phyloP scores from a whole-genome alignment of 768 basidiomycete genomes.

The Auriscalpium orientale region DNA sequence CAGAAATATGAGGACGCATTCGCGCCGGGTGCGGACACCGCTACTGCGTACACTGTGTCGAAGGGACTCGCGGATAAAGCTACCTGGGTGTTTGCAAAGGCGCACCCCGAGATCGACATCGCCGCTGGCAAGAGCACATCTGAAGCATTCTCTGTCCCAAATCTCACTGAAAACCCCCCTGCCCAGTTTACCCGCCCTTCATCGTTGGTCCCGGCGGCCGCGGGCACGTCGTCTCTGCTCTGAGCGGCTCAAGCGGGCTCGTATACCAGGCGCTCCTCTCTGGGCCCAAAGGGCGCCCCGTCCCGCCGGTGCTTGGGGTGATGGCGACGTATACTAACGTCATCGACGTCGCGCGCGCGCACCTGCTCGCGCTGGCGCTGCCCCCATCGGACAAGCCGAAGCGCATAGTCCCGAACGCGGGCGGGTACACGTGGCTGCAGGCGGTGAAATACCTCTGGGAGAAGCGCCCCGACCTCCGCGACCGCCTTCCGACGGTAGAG shows the following conservation, averaged over 20 bases:
- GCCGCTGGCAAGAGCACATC: slow-evolving; percentile 11
- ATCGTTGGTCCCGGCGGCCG: too few relatives aligned
- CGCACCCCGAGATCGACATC: slow-evolving; percentile 16
- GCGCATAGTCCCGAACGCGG: slow-evolving; percentile 18
- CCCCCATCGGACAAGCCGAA: slow-evolving; percentile 7
- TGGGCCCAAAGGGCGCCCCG: too few relatives aligned
- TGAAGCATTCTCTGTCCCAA: not conserved
- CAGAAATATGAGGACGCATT: too few relatives aligned
- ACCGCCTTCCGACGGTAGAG: not conserved
- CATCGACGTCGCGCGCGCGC: slow-evolving; percentile 21
- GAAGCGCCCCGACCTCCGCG: slow-evolving; percentile 13
- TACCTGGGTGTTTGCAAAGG: slow-evolving; percentile 16
- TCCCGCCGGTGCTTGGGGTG: too few relatives aligned
- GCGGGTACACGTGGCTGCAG: slow-evolving; percentile 17
- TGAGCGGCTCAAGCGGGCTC: too few relatives aligned
- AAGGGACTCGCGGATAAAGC: slow-evolving; percentile 23
- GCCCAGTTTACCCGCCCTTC: too few relatives aligned
- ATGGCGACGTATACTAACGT: slow-evolving; percentile 9
- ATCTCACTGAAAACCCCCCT: too few relatives aligned
- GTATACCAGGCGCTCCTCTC: too few relatives aligned
- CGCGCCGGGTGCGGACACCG: too few relatives aligned
- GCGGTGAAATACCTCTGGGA: slow-evolving; percentile 15
- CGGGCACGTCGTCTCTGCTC: too few relatives aligned
- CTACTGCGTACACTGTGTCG: slow-evolving; percentile 24
- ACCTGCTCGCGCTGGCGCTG: slow-evolving; percentile 17